These are phyloP conservation scores for Penicillium sp. DNA, from an alignment of 2,329 filamentous ascomycete genomes.

Conservation along the genomic window DNA sequence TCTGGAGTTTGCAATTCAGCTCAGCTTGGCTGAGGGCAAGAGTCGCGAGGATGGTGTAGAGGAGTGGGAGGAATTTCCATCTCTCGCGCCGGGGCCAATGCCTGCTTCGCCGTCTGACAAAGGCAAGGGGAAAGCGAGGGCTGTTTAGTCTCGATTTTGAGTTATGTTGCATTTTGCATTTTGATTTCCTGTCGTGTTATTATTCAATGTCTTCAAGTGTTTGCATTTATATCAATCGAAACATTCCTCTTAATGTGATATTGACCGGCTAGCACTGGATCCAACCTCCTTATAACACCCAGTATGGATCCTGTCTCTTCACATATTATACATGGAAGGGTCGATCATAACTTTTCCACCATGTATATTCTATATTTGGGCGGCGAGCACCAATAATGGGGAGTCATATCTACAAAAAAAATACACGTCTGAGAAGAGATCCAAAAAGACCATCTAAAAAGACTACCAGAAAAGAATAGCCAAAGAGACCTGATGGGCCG, in stretches of 20 bases:
- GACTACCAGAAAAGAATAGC: too few relatives aligned
- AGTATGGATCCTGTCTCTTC: too few relatives aligned
- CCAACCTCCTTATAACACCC: too few relatives aligned
- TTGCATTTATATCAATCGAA: not conserved
- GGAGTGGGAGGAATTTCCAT: constrained; percentile 36
- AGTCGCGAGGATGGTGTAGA: constrained; percentile 39
- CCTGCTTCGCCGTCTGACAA: constrained; percentile 28
- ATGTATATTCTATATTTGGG: too few relatives aligned
- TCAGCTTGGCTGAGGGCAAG: constrained; percentile 62
- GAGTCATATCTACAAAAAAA: too few relatives aligned
- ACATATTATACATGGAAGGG: too few relatives aligned
- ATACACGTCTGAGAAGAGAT: too few relatives aligned
- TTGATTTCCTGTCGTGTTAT: not conserved
- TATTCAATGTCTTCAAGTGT: not conserved
- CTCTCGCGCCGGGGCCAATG: constrained; percentile 16
- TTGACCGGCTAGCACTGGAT: not conserved
- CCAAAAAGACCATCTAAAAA: too few relatives aligned
- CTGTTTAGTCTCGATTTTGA: not conserved
- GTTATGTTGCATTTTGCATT: not conserved
- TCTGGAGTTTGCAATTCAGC: constrained; percentile 61
- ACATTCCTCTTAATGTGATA: not conserved
- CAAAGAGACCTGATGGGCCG: too few relatives aligned
- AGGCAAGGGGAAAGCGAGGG: constrained; percentile 38
- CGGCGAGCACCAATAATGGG: too few relatives aligned
- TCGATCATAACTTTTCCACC: too few relatives aligned